phyloP scores from a whole-genome alignment of 2,329 filamentous ascomycete species.

The Fusarium sp. region DNA sequence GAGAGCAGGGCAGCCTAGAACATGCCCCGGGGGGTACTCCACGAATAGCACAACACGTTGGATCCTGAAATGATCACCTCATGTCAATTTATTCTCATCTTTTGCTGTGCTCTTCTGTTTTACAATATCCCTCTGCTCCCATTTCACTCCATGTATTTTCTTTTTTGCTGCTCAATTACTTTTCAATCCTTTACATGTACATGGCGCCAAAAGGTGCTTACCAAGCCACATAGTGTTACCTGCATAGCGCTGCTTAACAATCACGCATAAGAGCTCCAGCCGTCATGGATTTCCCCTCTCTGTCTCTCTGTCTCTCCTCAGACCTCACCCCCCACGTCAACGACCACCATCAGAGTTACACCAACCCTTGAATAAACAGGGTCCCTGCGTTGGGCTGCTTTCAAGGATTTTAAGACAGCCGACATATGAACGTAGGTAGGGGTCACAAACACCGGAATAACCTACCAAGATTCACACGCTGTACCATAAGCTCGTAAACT shows the following conservation, averaged over 20 bases:
- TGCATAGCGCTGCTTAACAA: conserved; percentile 45
- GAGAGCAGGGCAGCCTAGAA: neutral
- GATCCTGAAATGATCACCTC: conserved; percentile 28
- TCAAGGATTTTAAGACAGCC: conserved; percentile 18
- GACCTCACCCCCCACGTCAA: conserved; percentile 28
- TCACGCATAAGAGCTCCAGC: conserved; percentile 39
- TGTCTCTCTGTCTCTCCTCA: neutral
- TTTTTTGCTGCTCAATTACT: conserved; percentile 13
- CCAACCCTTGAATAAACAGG: conserved; percentile 13
- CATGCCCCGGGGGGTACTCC: conserved; percentile 3
- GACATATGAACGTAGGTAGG: neutral
- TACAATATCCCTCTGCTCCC: neutral
- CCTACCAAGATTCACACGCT: neutral
- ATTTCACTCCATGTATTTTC: neutral
- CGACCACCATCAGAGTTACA: conserved; percentile 25
- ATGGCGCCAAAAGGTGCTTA: conserved; percentile 25
- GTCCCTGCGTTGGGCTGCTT: conserved; percentile 29
- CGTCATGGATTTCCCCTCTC: conserved; percentile 45
- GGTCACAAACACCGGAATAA: neutral
- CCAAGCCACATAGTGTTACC: conserved; percentile 24
- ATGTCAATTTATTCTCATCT: conserved; percentile 6
- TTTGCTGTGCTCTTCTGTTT: conserved; percentile 1
- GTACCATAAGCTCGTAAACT: too few species aligned
- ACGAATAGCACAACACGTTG: conserved; percentile 20
- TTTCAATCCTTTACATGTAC: neutral